Evolutionary conservation across 2,329 filamentous ascomycete genomes (phyloP).

Genomic region (Sclerotinia borealis): DNA sequence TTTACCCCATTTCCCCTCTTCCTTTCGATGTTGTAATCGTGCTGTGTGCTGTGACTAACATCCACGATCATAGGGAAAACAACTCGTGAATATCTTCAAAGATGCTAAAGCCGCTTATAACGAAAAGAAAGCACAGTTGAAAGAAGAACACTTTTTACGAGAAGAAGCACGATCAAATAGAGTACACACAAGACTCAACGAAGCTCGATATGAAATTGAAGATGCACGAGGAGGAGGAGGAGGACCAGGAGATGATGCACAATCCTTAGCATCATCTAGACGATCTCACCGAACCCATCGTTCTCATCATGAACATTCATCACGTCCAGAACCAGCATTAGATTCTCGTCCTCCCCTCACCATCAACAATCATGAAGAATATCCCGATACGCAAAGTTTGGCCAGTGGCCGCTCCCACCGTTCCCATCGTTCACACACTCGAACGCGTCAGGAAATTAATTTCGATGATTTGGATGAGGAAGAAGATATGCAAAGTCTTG

Average conservation of each 20-base stretch:
- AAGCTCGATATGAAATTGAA: constrained; percentile 39
- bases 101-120: constrained; percentile 84
- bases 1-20: neutral
- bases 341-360: constrained; percentile 13
- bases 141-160: constrained; percentile 59
- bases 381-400: constrained; percentile 2
- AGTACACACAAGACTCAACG: constrained; percentile 34
- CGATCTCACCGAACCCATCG: constrained; percentile 21
- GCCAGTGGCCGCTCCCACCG: constrained; percentile 15
- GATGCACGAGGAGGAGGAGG: neutral
- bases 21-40: neutral
- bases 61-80: constrained; percentile 66
- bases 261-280: constrained; percentile 8
- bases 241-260: neutral
- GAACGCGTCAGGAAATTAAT: neutral
- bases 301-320: constrained; percentile 22
- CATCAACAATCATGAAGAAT: constrained; percentile 5
- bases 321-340: constrained; percentile 3
- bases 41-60: constrained; percentile 15
- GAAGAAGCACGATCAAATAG: constrained; percentile 53
- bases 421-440: constrained; percentile 6
- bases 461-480: constrained; percentile 3
- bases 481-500: constrained; percentile 9
- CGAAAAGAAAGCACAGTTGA: constrained; percentile 79
- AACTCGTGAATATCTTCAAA: constrained; percentile 84